These are phyloP conservation scores for Stipa capillata DNA, from an alignment of 176 grass and related monocot genomes.

Conservation along the genomic window DNA sequence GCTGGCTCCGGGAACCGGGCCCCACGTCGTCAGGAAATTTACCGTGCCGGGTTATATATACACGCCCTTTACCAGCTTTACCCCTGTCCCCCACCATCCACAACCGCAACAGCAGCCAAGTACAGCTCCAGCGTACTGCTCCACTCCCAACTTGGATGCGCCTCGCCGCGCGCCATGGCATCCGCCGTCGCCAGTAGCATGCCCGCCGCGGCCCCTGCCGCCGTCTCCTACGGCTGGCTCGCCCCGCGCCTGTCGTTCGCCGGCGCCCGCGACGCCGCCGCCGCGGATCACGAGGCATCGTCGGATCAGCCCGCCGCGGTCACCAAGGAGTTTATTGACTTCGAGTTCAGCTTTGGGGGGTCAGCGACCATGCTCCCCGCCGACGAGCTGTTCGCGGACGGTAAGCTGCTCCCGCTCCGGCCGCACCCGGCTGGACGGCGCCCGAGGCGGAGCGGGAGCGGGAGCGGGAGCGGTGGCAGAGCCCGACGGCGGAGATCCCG, in stretches of 20 bases:
- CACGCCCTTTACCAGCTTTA: not conserved
- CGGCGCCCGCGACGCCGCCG: too few relatives aligned
- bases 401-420: conserved; percentile 75
- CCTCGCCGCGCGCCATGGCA: conserved; percentile 54
- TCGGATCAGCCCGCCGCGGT: not conserved
- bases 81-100: too few relatives aligned
- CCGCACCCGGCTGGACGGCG: not conserved
- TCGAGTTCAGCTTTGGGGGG: conserved; percentile 69
- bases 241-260: conserved; percentile 51
- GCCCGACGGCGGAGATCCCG: not conserved
- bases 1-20: rapidly evolving
- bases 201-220: conserved; percentile 27
- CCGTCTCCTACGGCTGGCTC: conserved; percentile 48
- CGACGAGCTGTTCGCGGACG: conserved; percentile 84
- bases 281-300: not conserved
- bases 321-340: conserved; percentile 69
- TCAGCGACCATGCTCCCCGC: conserved; percentile 70
- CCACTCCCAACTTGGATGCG: conserved; percentile 26
- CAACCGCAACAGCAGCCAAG: not conserved
- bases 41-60: conserved; percentile 34
- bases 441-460: not conserved
- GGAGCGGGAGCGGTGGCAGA: too few relatives aligned
- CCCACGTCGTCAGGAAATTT: not conserved
- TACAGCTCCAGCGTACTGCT: conserved; percentile 24
- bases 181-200: conserved; percentile 66